Base-by-base conservation (phyloP, 306 rosid species). In the Corylus avellana region DNA sequence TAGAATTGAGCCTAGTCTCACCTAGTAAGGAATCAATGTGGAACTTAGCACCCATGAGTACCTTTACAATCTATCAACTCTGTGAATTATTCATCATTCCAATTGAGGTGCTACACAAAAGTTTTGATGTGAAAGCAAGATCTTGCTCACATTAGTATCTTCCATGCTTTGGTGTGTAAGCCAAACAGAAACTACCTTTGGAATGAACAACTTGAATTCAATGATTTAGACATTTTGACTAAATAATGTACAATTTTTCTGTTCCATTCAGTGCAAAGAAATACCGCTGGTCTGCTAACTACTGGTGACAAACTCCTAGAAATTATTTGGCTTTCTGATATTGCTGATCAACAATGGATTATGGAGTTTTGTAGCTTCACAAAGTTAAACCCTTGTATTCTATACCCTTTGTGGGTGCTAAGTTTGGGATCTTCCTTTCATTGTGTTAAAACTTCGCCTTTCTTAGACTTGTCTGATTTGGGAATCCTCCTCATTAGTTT, bases 361-460 rank as follows among this genome's bases (percentile, higher is more conserved):
- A 22, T 59, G 66, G 37, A 59, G 35, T 32, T 59, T 25, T 59
- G 32, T 59, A 27, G 66, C 66, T 12, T 59, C 66, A 59, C 14
- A 25, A 39, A 39, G 44, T 39, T 39, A 39, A 39, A 39, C 44
- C 44, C 44, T 39, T 39, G 44, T 39, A 39, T 39, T 39, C 4
- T 39, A 39, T 39, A 39, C 44, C 44, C 44, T 39, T 59, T 0
- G 35, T 25, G 5, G 37, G 27, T 59, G 32, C 5, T 59, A 59
- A 5, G 66, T 25, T 59, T 59, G 66, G 72, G 72, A 54, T 32
- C 39, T 69, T 56, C 70, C 79, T 75, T 47, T 12, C n/a, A 22
- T 57, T 63, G 2, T 57, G 54, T 57, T 66, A 50, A 75, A 25
- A 62, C 35, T 55, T 39, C 44, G 3, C 44, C 44, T 39, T 39